Conservation (phyloP, 805 yeast species). For the Isabelozyma gotoi region DNA sequence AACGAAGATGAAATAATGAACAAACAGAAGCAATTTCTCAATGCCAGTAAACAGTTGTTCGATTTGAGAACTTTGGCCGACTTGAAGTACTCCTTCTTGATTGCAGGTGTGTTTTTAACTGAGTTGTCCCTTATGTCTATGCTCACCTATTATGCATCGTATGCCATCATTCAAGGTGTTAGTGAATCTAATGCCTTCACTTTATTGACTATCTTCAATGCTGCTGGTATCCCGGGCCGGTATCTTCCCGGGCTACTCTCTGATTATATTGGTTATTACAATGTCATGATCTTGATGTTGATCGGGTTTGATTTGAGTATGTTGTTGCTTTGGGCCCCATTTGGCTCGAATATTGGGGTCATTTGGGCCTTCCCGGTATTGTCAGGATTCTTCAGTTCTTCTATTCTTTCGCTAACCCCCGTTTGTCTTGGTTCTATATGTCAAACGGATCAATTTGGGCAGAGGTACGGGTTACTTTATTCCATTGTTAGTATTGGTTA, state of each 20-base stretch:
- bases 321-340: conserved; percentile 66
- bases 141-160: conserved; percentile 56
- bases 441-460: conserved; percentile 64
- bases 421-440: conserved; percentile 68
- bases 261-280: conserved; percentile 56
- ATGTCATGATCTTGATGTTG: conserved; percentile 52
- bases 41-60: conserved; percentile 16
- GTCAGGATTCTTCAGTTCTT: conserved; percentile 61
- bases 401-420: conserved; percentile 65
- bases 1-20: background rate
- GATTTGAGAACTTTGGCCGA: conserved; percentile 42
- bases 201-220: conserved; percentile 48
- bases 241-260: conserved; percentile 55
- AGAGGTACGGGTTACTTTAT: conserved; percentile 65
- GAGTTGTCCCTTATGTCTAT: conserved; percentile 56
- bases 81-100: conserved; percentile 30
- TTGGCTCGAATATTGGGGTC: conserved; percentile 44
- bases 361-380: conserved; percentile 53
- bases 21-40: conserved; percentile 5
- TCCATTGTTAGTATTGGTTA: conserved; percentile 50
- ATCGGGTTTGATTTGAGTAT: conserved; percentile 45
- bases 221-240: conserved; percentile 51
- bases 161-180: conserved; percentile 52
- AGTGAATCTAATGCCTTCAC: conserved; percentile 42
- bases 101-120: conserved; percentile 40